Percentiles rank a stretch among this genome's conserved stretches.
Evolutionary conservation across 257 asterid species (phyloP).

Genomic region (Vinca minor): DNA sequence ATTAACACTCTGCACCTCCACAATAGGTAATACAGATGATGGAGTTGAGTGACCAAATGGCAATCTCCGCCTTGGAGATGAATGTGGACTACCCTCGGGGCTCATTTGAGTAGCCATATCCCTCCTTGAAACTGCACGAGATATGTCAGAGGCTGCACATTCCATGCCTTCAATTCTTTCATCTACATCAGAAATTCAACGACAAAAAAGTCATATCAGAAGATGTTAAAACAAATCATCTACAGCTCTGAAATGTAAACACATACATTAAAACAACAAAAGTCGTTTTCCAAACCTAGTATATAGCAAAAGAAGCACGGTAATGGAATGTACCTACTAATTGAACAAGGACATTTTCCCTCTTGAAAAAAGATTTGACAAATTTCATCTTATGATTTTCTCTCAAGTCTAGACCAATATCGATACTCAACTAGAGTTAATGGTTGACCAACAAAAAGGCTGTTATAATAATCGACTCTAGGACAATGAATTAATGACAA

Average conservation of each 20-base stretch:
- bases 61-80: slow-evolving; percentile 42
- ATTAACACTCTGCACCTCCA: slow-evolving; percentile 34
- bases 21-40: slow-evolving; percentile 50
- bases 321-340: background rate
- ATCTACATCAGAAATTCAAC: slow-evolving; percentile 19
- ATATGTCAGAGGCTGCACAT: slow-evolving; percentile 8
- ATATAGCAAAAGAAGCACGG: background rate
- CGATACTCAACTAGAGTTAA: background rate
- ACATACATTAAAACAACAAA: background rate
- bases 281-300: background rate
- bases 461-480: background rate
- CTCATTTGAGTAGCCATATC: slow-evolving; percentile 99
- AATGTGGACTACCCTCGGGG: slow-evolving; percentile 58
- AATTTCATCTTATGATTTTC: background rate
- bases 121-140: slow-evolving; percentile 38
- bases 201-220: slow-evolving; percentile 3
- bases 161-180: slow-evolving; percentile 29
- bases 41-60: slow-evolving; percentile 51
- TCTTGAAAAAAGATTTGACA: background rate
- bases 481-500: background rate
- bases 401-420: background rate
- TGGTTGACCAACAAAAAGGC: background rate
- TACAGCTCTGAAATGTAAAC: slow-evolving; percentile 3
- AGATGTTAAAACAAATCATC: background rate
- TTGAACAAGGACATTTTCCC: background rate